Evolutionary conservation across 169 alveolate species (phyloP), one percentile per base, ranked within the genome.

Genomic region (Plasmodium sp.): DNA sequence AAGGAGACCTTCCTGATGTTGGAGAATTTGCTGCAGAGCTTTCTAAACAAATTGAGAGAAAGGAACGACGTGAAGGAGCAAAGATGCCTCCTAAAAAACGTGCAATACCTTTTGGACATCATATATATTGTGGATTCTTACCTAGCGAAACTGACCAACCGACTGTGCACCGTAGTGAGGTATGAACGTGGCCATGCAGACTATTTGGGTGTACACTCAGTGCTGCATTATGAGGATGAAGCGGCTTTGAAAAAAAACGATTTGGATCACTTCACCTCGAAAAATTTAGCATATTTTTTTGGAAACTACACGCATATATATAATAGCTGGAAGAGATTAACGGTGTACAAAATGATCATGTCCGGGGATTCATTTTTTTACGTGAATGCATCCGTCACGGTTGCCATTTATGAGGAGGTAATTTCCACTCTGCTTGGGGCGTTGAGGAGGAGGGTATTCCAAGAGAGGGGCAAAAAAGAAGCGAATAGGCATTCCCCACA

Each of bases 1-100:
- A 79, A 79, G 33, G 84, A 79, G 22, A 18, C 84, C 5, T 79
- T 79, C 33, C 84, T 79, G 18, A 79, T 79, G 84, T 18, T 79
- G 1, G 84, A 56, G 9, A 79, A 79, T 33, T 18, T 39, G 22
- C 51, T 79, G 43, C 39, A 79, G 6, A 39, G 27, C 73, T 79
- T 36, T 79, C 22, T 79, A 39, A 36, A n/a, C 6, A 79, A 33
- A 33, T 10, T 79, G 22, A 79, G 27, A 79, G 51, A 79, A 33
- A 0, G 10, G 0, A 79, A 79, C 22, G 4, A 2, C 27, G 22
- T 79, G 22, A 79, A 10, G 51, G 27, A 79, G 33, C 22, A 79
- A 43, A 34, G 16, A 33, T 39, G 84, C 22, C 12, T 39, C 22
- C 22, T 79, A 79, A 79, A 79, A 34, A 79, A 79, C 51, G 56